Conservation (phyloP, 1,139 yeast species). For the Kodamaea suecica region DNA sequence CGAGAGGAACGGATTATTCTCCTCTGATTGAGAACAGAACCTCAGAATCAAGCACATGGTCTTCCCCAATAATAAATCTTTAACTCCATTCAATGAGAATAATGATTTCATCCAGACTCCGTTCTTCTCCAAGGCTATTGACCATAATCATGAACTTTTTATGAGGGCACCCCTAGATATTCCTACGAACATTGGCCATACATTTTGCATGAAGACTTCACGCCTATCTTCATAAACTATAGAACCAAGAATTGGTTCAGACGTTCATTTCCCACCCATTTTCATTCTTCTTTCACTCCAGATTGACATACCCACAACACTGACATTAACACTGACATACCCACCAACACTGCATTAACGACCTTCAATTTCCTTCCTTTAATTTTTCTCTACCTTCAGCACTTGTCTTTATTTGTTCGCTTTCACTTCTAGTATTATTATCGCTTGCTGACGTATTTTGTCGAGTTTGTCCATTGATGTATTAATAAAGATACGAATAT, state of each 20-base stretch:
- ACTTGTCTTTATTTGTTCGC: background rate
- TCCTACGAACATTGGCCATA: no score
- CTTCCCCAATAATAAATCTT: conserved; percentile 17
- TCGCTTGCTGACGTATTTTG: background rate
- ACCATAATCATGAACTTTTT: no score
- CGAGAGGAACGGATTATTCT: conserved; percentile 7
- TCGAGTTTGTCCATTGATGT: background rate
- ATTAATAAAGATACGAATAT: background rate
- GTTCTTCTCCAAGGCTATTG: no score
- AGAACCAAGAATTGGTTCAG: no score
- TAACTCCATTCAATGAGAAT: no score
- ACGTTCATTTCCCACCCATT: no score
- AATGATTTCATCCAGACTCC: no score
- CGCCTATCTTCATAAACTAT: no score
- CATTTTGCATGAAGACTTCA: no score
- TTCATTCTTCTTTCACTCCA: background rate
- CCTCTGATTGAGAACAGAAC: conserved; percentile 13
- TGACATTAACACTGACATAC: background rate
- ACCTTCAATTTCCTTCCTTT: background rate
- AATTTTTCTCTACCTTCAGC: conserved; percentile 1
- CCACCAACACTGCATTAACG: conserved; percentile 1
- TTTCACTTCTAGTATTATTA: background rate
- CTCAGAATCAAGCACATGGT: conserved; percentile 16
- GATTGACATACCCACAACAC: background rate
- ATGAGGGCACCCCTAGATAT: no score